Evolutionary conservation across 164 flowering plant genomes (phyloP), one percentile per base, ranked within the genome.

Genomic region (Vitis rupestris): DNA sequence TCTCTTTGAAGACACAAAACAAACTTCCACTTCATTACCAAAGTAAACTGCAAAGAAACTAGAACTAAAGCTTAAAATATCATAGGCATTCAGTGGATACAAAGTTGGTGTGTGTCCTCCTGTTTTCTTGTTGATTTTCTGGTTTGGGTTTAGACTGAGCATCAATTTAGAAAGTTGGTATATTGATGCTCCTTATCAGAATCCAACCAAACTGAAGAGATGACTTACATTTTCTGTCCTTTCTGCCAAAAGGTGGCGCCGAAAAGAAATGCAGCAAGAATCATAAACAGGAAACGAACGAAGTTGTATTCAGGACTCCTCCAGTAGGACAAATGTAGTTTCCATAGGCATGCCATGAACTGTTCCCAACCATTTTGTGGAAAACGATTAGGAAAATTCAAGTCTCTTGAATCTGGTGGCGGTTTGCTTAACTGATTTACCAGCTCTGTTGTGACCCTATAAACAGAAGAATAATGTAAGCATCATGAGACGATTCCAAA

Each of bases 281-380:
- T 62, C 56, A 73, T 70, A 67, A 78, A 79, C 17, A 68, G 49
- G 4, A 79, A 48, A 4, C 83, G 79, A n/a, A 58, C 63, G 19
- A 78, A 56, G 62, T 79, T 84, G 76, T 84, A 84, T 15, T 65
- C 65, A 23, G 83, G 83, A 70, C 80, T 81, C 68, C 84, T 78
- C 87, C 87, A 79, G 69, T 83, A 72, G 11, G 70, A 53, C 11
- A 53, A 31, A 37, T 37, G 44, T 37, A 37, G 86, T 72, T 86
- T 86, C 90, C 90, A 86, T 0, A 84, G 68, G 73, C 88, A 86
- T 61, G 83, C 72, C 66, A 65, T 78, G 67, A 81, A 79, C 78
- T 86, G 88, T 27, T 56, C 75, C 81, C 79, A 81, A 56, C 72
- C 30, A 61, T 73, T 80, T 50, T 83, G 86, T 8, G 85, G 74